Conservation (phyloP, 768 basidiomycete genomes). For the Tricholoma sp. region DNA sequence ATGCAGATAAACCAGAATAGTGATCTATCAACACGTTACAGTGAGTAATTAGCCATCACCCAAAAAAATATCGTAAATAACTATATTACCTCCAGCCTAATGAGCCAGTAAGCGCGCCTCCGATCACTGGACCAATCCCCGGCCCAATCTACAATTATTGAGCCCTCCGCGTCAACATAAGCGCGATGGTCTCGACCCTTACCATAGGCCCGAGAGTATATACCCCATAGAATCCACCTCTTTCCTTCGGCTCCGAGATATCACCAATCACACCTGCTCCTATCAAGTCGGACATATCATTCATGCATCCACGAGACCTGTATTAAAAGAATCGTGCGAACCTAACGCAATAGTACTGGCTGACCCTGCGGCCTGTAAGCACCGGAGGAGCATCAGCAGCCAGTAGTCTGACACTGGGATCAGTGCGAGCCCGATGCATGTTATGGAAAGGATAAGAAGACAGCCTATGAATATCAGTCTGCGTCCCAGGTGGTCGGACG, state of each 20-base stretch:
- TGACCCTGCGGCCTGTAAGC: constrained; percentile 73
- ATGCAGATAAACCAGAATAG: constrained; percentile 64
- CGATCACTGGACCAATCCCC: constrained; percentile 53
- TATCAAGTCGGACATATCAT: constrained; percentile 12
- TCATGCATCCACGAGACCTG: neutral
- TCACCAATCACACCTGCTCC: constrained; percentile 78
- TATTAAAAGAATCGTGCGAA: constrained; percentile 15
- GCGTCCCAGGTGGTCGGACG: constrained; percentile 64
- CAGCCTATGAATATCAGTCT: constrained; percentile 61
- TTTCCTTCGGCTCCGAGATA: constrained; percentile 65
- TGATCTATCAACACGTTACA: constrained; percentile 28
- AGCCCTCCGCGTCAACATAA: constrained; percentile 3
- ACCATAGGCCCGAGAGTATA: constrained; percentile 66
- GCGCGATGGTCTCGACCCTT: neutral
- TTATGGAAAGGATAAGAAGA: constrained; percentile 53
- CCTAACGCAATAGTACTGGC: constrained; percentile 77
- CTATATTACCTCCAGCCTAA: constrained; percentile 61
- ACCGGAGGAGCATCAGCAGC: constrained; percentile 76
- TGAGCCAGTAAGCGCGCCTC: constrained; percentile 50
- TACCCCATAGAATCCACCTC: constrained; percentile 70
- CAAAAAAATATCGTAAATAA: no score
- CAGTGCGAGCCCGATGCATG: constrained; percentile 59
- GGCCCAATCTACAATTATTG: constrained; percentile 47
- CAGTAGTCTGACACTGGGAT: constrained; percentile 60
- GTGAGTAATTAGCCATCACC: constrained; percentile 2